Percentiles rank a stretch among this genome's conserved stretches.
Conservation (phyloP, 768 basidiomycete genomes). For the Panus rudis region DNA sequence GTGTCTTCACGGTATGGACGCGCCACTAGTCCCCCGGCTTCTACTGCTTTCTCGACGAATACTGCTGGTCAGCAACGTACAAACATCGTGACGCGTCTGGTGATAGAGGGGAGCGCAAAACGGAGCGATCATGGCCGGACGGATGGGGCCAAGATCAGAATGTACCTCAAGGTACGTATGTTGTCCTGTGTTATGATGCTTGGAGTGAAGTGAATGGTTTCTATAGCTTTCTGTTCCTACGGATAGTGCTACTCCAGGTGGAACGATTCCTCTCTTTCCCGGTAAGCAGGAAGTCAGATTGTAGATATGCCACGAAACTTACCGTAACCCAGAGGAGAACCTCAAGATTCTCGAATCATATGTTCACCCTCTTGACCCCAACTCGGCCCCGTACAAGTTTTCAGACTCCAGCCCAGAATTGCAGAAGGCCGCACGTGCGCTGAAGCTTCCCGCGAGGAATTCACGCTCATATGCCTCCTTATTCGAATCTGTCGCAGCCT, state of each 20-base stretch:
- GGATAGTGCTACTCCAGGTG: conserved; percentile 58
- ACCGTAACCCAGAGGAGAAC: conserved; percentile 56
- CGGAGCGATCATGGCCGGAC: conserved; percentile 54
- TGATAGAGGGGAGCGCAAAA: conserved; percentile 68
- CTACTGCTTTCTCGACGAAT: conserved; percentile 17
- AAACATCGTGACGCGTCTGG: conserved; percentile 68
- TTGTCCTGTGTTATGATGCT: neutral
- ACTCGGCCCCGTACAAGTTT: conserved; percentile 71
- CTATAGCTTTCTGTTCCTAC: conserved; percentile 59
- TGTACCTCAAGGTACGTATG: conserved; percentile 68
- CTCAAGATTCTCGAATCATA: conserved; percentile 66
- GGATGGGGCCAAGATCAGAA: conserved; percentile 61
- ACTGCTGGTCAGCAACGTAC: conserved; percentile 33
- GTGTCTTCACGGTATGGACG: conserved; percentile 19
- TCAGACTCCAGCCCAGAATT: conserved; percentile 58
- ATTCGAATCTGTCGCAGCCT: conserved; percentile 35
- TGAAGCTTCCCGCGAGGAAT: conserved; percentile 58
- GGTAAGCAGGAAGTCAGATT: conserved; percentile 32
- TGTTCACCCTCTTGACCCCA: conserved; percentile 68
- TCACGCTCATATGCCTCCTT: conserved; percentile 53
- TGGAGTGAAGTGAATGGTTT: neutral
- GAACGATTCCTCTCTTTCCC: conserved; percentile 64
- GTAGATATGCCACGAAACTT: neutral
- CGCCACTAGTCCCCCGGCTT: conserved; percentile 26
- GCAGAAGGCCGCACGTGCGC: conserved; percentile 59